phyloP scores from a whole-genome alignment of 345 rosid genomes.

The Luvunga scandens region DNA sequence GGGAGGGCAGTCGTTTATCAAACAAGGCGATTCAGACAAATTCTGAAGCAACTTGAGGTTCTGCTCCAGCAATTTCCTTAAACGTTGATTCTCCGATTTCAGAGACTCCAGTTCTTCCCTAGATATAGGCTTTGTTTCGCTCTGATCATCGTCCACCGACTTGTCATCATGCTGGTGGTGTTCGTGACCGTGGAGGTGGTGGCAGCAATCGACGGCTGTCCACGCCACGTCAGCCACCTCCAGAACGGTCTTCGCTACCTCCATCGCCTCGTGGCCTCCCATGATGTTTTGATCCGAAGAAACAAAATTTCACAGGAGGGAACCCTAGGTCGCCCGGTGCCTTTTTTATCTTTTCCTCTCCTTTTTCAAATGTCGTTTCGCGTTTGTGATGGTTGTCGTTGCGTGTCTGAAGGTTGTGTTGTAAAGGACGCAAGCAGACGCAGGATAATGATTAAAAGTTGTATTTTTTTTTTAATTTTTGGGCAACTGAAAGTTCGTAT shows the following conservation, averaged over 20 bases:
- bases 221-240: conserved; percentile 98
- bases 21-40: conserved; percentile 65
- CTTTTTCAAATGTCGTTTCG: not conserved
- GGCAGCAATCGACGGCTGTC: conserved; percentile 66
- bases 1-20: conserved; percentile 67
- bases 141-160: not conserved
- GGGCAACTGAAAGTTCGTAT: not conserved
- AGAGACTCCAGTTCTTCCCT: conserved; percentile 51
- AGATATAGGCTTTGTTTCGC: conserved; percentile 4
- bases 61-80: conserved; percentile 60
- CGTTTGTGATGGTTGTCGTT: not conserved
- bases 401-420: not conserved
- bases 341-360: not conserved
- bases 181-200: conserved; percentile 43
- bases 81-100: conserved; percentile 61
- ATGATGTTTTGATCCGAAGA: conserved; percentile 5
- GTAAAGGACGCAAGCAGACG: not conserved
- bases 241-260: conserved; percentile 88
- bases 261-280: conserved; percentile 63
- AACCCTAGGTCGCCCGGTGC: not conserved
- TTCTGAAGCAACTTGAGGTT: conserved; percentile 68
- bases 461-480: not conserved
- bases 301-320: not conserved
- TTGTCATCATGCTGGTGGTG: conserved; percentile 10
- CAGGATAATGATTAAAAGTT: not conserved